These are phyloP conservation scores for Angomonas ambiguus DNA, from an alignment of 208 protist species.

Conservation along the genomic window DNA sequence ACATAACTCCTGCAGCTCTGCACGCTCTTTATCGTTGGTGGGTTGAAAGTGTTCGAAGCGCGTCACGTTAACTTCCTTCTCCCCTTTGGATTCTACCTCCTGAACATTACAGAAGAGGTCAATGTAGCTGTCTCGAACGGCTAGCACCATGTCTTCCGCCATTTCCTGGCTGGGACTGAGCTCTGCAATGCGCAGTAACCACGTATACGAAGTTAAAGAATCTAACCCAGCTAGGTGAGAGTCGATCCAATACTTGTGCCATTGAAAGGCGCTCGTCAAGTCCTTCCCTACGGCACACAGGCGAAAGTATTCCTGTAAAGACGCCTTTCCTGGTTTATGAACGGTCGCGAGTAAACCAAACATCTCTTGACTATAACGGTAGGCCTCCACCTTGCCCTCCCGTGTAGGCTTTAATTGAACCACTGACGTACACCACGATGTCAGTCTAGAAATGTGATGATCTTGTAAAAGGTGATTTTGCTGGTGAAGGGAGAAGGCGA, in stretches of 20 bases:
- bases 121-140: conserved; percentile 62
- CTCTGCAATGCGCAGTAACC: conserved; percentile 59
- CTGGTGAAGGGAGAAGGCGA: conserved; percentile 65
- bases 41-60: conserved; percentile 21
- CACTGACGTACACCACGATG: conserved; percentile 73
- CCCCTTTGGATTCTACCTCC: neutral
- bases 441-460: conserved; percentile 66
- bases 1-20: conserved; percentile 34
- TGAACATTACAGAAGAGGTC: conserved; percentile 21
- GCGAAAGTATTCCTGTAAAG: conserved; percentile 68
- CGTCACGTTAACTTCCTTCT: neutral
- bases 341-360: conserved; percentile 64
- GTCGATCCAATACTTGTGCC: conserved; percentile 84
- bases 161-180: conserved; percentile 64
- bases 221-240: conserved; percentile 21
- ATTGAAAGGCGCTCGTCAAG: conserved; percentile 76
- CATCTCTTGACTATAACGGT: conserved; percentile 76
- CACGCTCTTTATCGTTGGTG: conserved; percentile 22
- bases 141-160: conserved; percentile 73
- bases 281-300: conserved; percentile 75
- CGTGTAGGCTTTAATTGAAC: conserved; percentile 41
- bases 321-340: conserved; percentile 63
- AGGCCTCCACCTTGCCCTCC: conserved; percentile 48
- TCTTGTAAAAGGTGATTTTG: conserved; percentile 72
- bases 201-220: conserved; percentile 33